Base-by-base conservation (phyloP, 176 grass and related monocot species). In the Avena atlantica region DNA sequence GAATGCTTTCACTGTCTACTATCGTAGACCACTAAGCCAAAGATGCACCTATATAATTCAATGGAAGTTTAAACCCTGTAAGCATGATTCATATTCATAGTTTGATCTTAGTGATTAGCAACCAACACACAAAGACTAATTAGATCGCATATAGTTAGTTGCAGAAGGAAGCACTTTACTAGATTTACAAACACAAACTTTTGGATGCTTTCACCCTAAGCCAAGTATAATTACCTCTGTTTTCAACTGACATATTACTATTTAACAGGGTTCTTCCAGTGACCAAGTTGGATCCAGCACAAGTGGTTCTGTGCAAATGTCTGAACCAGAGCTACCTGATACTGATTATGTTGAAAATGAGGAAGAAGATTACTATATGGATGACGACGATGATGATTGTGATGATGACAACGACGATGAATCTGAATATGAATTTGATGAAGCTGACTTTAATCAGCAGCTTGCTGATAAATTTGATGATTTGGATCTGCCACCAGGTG, bases 401-500 rank as follows among this genome's bases (percentile, higher is more conserved):
- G 44, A 87, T 40, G 67, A 93, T 20, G 77, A 72, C 3, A 57
- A 84, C 7, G 88, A 47, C 42, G 73, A 87, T 52, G 85, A 86
- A 59, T 89, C 74, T 80, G 91, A 91, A 20, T 84, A 91, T 47
- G 87, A 93, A 10, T 91, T 91, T 17, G 88, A 95, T 58, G 70
- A 78, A 29, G 67, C 48, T 78, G 88, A 91, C 52, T 93, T 90
- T 27, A 86, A 91, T 44, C 71, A 88, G 74, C 87, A 76, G 16
- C 85, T 98, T 76, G 87, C 93, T 76, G 93, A 92, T 85, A 93
- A 92, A 77, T 98, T 95, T 87, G 93, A 98, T 51, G 85, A 82
- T 86, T 70, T 98, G 55, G 87, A 98, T 86, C 85, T 98, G 59
- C 93, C 93, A 72, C 87, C 93, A 68, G 95, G 93, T 19, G 93